phyloP scores from a whole-genome alignment of 805 yeast genomes.

The Nakazawaea wyomingensis region DNA sequence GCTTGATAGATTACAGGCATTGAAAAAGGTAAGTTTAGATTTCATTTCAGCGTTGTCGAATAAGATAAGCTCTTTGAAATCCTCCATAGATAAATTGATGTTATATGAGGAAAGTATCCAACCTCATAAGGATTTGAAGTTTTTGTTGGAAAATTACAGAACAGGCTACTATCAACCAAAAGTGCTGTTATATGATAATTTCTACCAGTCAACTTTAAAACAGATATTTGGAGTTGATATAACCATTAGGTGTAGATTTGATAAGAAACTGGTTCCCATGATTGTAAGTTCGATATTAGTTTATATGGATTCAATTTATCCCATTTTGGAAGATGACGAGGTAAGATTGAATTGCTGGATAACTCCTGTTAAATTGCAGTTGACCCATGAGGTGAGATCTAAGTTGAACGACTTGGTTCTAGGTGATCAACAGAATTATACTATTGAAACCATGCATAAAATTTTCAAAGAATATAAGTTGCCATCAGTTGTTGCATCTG shows the following conservation, averaged over 20 bases:
- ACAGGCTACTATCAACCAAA: slow-evolving; percentile 75
- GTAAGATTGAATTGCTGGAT: slow-evolving; percentile 68
- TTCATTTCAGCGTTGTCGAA: slow-evolving; percentile 63
- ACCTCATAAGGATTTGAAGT: slow-evolving; percentile 63
- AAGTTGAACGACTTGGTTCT: slow-evolving; percentile 38
- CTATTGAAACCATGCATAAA: slow-evolving; percentile 28
- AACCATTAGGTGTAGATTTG: slow-evolving; percentile 64
- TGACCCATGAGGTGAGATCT: slow-evolving; percentile 57
- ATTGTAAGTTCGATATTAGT: slow-evolving; percentile 58
- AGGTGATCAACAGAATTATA: slow-evolving; percentile 22
- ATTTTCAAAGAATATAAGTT: slow-evolving; percentile 37
- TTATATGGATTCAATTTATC: slow-evolving; percentile 66
- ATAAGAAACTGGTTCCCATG: slow-evolving; percentile 66
- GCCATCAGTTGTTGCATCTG: slow-evolving; percentile 53
- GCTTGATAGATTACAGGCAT: slow-evolving; percentile 66
- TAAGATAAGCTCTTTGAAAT: slow-evolving; percentile 51
- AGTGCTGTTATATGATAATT: slow-evolving; percentile 72
- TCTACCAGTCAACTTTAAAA: slow-evolving; percentile 59
- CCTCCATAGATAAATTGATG: slow-evolving; percentile 54
- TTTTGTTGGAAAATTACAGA: slow-evolving; percentile 58
- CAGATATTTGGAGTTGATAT: slow-evolving; percentile 81
- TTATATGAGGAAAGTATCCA: slow-evolving; percentile 66
- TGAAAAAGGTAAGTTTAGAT: slow-evolving; percentile 71
- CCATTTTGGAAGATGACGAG: slow-evolving; percentile 62
- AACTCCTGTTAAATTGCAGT: slow-evolving; percentile 52